Evolutionary conservation across 371 early-diverging fungal genomes (phyloP), one percentile per base, ranked within the genome.

Genomic region (Rhizopus microsporus): DNA sequence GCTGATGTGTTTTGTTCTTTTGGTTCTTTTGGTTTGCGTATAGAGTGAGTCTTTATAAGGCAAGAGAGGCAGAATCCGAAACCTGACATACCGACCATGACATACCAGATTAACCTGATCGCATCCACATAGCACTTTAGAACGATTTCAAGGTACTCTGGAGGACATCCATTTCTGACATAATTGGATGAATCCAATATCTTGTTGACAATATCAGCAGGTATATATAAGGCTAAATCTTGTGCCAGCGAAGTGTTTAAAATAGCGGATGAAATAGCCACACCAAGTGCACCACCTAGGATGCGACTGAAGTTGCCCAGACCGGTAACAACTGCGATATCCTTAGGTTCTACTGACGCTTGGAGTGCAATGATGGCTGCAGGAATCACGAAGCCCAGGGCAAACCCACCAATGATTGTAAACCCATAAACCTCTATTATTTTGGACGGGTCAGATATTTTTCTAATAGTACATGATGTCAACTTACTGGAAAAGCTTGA

Each of bases 381-480:
- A 16, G 60, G 52, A n/a, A 63, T 67, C 47, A 70, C 31, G 35
- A n/a, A 54, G 6, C 70, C 70, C 39, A 70, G 17, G 9, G 70
- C 68, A 51, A 47, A 30, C 43, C 6, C 7, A 33, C 68, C 68
- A 38, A 80, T 45, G 12, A 69, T 56, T n/a, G 72, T 75, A 13
- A 75, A 54, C 51, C 75, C 77, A 51, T 75, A 77, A 5, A 75
- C 54, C 43, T 54, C 71, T 67, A 55, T 15, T 29, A 4, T 31
- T 3, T 30, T 46, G 2, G 44, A 43, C 44, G 44, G 12, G 44
- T 10, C 32, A 33, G 8, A 16, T 10, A 48, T 35, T 7, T 15
- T 0, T 5, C 29, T 39, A 5, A 7, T 7, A 53, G 35, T 43
- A 23, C 13, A 32, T 15, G n/a, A 29, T 16, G 30, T 47, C 9